These are phyloP conservation scores for Pythium rhizo-oryzae DNA, from an alignment of 352 stramenopile species.

Conservation along the genomic window DNA sequence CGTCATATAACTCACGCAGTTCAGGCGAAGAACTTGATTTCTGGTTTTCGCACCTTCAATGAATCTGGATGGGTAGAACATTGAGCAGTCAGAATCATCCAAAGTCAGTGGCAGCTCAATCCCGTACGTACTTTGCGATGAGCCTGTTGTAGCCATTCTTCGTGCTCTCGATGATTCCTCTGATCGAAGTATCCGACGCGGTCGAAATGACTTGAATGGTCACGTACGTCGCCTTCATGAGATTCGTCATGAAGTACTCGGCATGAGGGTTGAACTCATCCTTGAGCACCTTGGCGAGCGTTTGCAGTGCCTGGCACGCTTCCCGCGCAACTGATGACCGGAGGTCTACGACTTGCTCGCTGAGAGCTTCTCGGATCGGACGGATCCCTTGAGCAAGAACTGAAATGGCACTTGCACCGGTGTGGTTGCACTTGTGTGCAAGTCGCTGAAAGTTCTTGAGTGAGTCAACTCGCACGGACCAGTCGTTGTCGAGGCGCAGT, in stretches of 20 bases:
- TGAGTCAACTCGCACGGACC: conserved; percentile 74
- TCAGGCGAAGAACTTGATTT: conserved; percentile 74
- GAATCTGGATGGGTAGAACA: conserved; percentile 39
- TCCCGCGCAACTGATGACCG: conserved; percentile 80
- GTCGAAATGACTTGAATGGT: conserved; percentile 88
- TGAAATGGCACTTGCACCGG: conserved; percentile 27
- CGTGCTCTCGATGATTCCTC: conserved; percentile 76
- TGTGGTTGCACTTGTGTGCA: conserved; percentile 43
- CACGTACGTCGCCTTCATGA: conserved; percentile 89
- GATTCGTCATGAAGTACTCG: conserved; percentile 65
- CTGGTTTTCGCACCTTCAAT: conserved; percentile 73
- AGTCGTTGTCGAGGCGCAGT: conserved; percentile 69
- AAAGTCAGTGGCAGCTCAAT: neutral
- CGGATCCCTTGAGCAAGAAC: conserved; percentile 51
- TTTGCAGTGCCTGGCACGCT: conserved; percentile 74
- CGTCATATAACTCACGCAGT: conserved; percentile 81
- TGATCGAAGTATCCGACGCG: conserved; percentile 69
- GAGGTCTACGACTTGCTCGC: conserved; percentile 74
- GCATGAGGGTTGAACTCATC: conserved; percentile 82
- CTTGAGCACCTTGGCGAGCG: conserved; percentile 52
- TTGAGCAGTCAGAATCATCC: neutral
- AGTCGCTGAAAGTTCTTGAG: conserved; percentile 70
- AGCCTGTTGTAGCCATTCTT: conserved; percentile 70
- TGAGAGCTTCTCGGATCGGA: conserved; percentile 60
- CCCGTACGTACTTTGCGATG: conserved; percentile 59